These are phyloP conservation scores for Aspergillus aculeatus DNA, from an alignment of 2,329 filamentous ascomycete species.

Conservation along the genomic window DNA sequence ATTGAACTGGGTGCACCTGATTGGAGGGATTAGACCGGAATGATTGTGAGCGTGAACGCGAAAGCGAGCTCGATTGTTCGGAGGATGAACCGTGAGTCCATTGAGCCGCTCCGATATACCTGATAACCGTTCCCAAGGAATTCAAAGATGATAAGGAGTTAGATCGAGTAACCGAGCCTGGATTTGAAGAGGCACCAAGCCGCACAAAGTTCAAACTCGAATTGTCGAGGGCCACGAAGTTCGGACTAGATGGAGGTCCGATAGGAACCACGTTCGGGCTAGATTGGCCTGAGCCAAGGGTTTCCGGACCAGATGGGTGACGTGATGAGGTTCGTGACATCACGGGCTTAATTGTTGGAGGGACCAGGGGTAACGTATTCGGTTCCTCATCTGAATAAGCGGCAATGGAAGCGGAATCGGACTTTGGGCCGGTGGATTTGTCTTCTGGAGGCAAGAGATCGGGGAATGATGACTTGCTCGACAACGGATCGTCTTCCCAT, in stretches of 20 bases:
- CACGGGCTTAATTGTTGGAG: slow-evolving; percentile 41
- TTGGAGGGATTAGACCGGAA: slow-evolving; percentile 43
- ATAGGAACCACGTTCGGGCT: slow-evolving; percentile 44
- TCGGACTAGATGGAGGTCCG: slow-evolving; percentile 41
- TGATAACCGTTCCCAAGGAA: slow-evolving; percentile 42
- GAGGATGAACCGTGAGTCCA: slow-evolving; percentile 37
- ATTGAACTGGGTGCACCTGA: slow-evolving; percentile 35
- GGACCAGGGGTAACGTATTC: slow-evolving; percentile 30
- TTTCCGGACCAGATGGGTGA: slow-evolving; percentile 23
- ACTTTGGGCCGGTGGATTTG: slow-evolving; percentile 23
- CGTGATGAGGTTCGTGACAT: slow-evolving; percentile 32
- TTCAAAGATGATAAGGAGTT: slow-evolving; percentile 43
- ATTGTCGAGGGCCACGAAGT: slow-evolving; percentile 39
- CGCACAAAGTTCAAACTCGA: slow-evolving; percentile 41
- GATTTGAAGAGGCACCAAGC: slow-evolving; percentile 31
- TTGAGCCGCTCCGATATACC: slow-evolving; percentile 34
- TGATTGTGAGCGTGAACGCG: slow-evolving; percentile 32
- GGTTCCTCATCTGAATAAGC: slow-evolving; percentile 36
- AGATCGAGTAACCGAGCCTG: slow-evolving; percentile 33
- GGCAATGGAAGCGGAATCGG: slow-evolving; percentile 22
- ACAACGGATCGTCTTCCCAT: slow-evolving; percentile 40
- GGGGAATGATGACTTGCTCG: slow-evolving; percentile 39
- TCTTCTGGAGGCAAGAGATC: slow-evolving; percentile 23
- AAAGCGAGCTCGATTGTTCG: slow-evolving; percentile 29
- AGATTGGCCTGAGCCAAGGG: slow-evolving; percentile 31